These are phyloP conservation scores for Dissophora globulifera DNA, from an alignment of 192 early-diverging fungal species.

Conservation along the genomic window DNA sequence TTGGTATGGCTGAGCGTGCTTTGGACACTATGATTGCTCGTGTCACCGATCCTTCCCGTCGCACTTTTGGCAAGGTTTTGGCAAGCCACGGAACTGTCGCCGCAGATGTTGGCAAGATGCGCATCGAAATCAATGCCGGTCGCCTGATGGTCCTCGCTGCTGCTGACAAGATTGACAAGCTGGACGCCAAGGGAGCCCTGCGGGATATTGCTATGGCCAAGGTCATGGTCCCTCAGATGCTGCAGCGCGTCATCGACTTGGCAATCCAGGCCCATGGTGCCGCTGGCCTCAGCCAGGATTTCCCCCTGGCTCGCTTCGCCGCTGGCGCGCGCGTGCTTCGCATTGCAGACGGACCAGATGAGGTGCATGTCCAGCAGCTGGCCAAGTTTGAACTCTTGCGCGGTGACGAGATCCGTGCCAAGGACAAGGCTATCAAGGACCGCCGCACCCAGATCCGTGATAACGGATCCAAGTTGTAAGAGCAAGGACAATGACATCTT, in stretches of 20 bases:
- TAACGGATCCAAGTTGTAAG: constrained; percentile 37
- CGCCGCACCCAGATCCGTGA: constrained; percentile 27
- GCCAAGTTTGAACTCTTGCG: constrained; percentile 78
- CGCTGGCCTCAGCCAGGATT: constrained; percentile 89
- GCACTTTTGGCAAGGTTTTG: constrained; percentile 90
- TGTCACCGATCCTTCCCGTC: constrained; percentile 79
- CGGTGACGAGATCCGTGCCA: constrained; percentile 53
- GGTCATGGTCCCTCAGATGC: constrained; percentile 85
- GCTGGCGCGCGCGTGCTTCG: constrained; percentile 84
- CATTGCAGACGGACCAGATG: constrained; percentile 95
- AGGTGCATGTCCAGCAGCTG: constrained; percentile 90
- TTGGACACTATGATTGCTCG: constrained; percentile 87
- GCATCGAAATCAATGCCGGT: constrained; percentile 92
- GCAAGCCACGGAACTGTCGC: constrained; percentile 87
- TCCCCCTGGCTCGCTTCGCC: constrained; percentile 86
- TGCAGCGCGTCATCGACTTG: constrained; percentile 82
- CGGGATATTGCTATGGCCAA: constrained; percentile 99
- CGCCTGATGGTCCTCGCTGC: constrained; percentile 92
- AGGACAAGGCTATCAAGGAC: constrained; percentile 18
- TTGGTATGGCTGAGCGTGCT: constrained; percentile 93
- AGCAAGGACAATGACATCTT: not conserved
- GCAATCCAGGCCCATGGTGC: constrained; percentile 96
- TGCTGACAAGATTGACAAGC: constrained; percentile 92
- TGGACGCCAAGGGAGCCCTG: constrained; percentile 87
- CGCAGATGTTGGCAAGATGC: constrained; percentile 83